These are phyloP conservation scores for Peronospora farinosa DNA, from an alignment of 352 stramenopile species.

Conservation along the genomic window DNA sequence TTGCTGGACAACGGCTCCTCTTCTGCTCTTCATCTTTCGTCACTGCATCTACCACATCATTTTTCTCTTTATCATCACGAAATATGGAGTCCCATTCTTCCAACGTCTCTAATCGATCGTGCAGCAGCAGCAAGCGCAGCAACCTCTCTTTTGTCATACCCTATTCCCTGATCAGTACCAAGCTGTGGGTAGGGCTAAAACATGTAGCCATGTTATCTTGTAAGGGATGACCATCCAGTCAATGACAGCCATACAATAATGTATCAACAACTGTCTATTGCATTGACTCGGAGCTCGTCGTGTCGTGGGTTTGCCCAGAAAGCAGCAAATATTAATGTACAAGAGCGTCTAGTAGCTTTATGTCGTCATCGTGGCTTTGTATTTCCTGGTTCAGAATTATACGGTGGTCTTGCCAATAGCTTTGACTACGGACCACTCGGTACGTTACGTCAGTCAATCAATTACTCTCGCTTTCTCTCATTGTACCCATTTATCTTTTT, in stretches of 20 bases:
- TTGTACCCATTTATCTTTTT: background rate
- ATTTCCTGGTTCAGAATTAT: conserved; percentile 93
- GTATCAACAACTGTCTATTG: background rate
- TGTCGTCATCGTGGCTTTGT: conserved; percentile 90
- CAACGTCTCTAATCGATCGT: conserved; percentile 21
- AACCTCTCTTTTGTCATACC: conserved; percentile 8
- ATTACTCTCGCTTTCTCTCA: background rate
- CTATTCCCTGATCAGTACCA: too few species aligned
- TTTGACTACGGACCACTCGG: conserved; percentile 95
- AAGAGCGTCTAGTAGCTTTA: conserved; percentile 73
- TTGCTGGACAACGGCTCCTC: background rate
- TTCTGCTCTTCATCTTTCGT: background rate
- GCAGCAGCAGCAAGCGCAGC: conserved; percentile 25
- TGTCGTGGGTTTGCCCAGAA: background rate
- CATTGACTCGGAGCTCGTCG: too few species aligned
- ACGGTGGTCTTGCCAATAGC: conserved; percentile 95
- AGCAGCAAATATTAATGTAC: conserved; percentile 23
- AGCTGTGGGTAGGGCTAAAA: background rate
- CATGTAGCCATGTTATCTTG: background rate
- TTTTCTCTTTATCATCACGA: background rate
- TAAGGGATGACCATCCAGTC: background rate
- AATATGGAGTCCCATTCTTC: conserved; percentile 24
- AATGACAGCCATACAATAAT: conserved; percentile 5
- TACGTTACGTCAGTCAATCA: conserved; percentile 2
- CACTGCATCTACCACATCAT: background rate